Evolutionary conservation across 2,329 filamentous ascomycete species (phyloP).

Genomic region (Apiospora marii): DNA sequence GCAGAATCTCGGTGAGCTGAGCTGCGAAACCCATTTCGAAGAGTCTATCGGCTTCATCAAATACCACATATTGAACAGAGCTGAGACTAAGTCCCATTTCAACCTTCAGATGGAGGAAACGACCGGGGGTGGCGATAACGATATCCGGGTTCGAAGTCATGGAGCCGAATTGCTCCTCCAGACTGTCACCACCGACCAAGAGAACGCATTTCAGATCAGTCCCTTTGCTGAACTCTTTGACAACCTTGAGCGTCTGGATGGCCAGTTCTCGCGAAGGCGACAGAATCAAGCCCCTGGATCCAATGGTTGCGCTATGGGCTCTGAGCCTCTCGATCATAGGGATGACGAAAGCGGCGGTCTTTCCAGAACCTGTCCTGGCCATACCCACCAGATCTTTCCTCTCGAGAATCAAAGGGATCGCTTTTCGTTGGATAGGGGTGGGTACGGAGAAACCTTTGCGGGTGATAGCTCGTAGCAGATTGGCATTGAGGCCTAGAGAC

Average conservation of each 20-base stretch:
- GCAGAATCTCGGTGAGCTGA: conserved; percentile 91
- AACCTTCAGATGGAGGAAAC: conserved; percentile 95
- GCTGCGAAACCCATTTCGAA: conserved; percentile 99
- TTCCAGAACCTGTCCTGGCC: conserved; percentile 98
- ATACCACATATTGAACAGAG: conserved; percentile 92
- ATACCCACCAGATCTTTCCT: conserved; percentile 97
- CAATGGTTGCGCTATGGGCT: conserved; percentile 85
- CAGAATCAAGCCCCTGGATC: conserved; percentile 84
- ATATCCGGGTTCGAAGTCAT: conserved; percentile 98
- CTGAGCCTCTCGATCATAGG: conserved; percentile 97
- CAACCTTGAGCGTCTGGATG: conserved; percentile 92
- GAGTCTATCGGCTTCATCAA: conserved; percentile 94
- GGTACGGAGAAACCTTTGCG: conserved; percentile 96
- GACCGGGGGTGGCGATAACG: conserved; percentile 94
- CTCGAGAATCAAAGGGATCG: conserved; percentile 89
- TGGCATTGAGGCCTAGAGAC: conserved; percentile 72
- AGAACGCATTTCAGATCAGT: conserved; percentile 92
- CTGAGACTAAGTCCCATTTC: conserved; percentile 95
- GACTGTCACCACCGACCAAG: conserved; percentile 91
- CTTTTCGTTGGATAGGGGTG: conserved; percentile 96
- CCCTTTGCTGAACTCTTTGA: conserved; percentile 90
- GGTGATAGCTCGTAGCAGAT: conserved; percentile 87
- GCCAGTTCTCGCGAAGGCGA: conserved; percentile 95
- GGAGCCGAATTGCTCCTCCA: conserved; percentile 92
- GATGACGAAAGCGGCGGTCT: conserved; percentile 97